A percentile compares a stretch with the other conserved stretches of the same genome.
Conservation (phyloP, 2,329 filamentous ascomycete species). For the Arthrocladium fulminans region DNA sequence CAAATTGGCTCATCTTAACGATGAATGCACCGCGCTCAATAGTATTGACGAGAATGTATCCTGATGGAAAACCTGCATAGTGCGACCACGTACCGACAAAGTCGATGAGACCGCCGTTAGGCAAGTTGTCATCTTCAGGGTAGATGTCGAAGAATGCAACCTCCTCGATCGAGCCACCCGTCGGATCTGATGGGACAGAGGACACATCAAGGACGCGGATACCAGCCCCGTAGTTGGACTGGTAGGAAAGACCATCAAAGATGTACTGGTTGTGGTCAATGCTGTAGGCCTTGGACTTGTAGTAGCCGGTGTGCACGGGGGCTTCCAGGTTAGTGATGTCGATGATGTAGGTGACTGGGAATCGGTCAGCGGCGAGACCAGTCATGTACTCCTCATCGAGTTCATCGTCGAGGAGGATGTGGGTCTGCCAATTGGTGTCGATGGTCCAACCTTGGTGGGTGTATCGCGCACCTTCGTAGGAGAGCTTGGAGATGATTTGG, state of each 20-base stretch:
- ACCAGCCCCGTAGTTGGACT: conserved; percentile 45
- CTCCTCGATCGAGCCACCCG: conserved; percentile 39
- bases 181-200: conserved; percentile 30
- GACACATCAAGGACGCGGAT: conserved; percentile 31
- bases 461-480: conserved; percentile 31
- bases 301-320: conserved; percentile 38
- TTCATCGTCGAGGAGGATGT: conserved; percentile 47
- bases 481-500: conserved; percentile 18
- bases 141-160: conserved; percentile 45
- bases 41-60: conserved; percentile 44
- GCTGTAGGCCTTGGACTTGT: conserved; percentile 34
- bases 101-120: conserved; percentile 10
- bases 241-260: conserved; percentile 38
- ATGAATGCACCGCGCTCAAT: conserved; percentile 39
- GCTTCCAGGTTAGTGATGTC: conserved; percentile 39
- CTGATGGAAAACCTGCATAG: conserved; percentile 43
- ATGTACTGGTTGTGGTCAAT: conserved; percentile 47
- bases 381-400: conserved; percentile 40
- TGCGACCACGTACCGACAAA: conserved; percentile 39
- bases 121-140: conserved; percentile 41
- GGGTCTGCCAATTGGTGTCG: conserved; percentile 37
- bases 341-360: conserved; percentile 45
- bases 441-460: conserved; percentile 52
- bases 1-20: conserved; percentile 13
- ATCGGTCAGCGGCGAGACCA: conserved; percentile 35